Evolutionary conservation across 805 yeast species (phyloP).

Genomic region (Kuraishia borneana): DNA sequence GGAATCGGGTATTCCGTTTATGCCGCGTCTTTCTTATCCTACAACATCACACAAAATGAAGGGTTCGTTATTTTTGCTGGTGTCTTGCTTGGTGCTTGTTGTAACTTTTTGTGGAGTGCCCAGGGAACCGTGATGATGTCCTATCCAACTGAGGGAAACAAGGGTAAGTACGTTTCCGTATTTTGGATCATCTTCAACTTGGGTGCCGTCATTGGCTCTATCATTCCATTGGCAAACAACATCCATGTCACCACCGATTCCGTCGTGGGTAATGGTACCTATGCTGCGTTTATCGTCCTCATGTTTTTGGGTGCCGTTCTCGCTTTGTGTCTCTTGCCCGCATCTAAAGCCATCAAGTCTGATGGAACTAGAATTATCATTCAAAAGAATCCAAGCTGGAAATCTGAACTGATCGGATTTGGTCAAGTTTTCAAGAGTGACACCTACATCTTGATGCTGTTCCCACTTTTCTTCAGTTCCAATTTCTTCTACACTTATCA

Average conservation of each 20-base stretch:
- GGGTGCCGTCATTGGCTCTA: slow-evolving; percentile 50
- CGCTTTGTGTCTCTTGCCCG: slow-evolving; percentile 36
- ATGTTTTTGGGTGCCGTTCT: slow-evolving; percentile 35
- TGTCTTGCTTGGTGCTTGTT: slow-evolving; percentile 42
- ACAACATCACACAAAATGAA: slow-evolving; percentile 26
- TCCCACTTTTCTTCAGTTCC: slow-evolving; percentile 49
- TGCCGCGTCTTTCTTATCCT: slow-evolving; percentile 35
- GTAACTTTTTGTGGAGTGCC: slow-evolving; percentile 43
- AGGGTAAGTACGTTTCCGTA: slow-evolving; percentile 40
- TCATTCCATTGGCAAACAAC: slow-evolving; percentile 46
- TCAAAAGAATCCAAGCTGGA: slow-evolving; percentile 33
- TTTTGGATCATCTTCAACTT: slow-evolving; percentile 54
- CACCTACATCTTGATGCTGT: slow-evolving; percentile 27
- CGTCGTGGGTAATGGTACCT: slow-evolving; percentile 34
- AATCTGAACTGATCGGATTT: slow-evolving; percentile 19
- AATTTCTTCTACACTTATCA: slow-evolving; percentile 58
- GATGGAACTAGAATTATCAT: slow-evolving; percentile 39
- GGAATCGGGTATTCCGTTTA: slow-evolving; percentile 44
- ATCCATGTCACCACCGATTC: slow-evolving; percentile 21
- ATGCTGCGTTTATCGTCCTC: slow-evolving; percentile 39
- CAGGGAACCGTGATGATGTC: slow-evolving; percentile 45
- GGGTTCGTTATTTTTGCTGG: slow-evolving; percentile 39
- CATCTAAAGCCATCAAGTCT: slow-evolving; percentile 32
- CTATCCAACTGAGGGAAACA: slow-evolving; percentile 38
- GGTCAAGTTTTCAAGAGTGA: slow-evolving; percentile 16